A percentile compares a stretch with the other conserved stretches of the same genome.
Conservation (phyloP, 306 rosid species). For the Pterocarpus macrocarpus region DNA sequence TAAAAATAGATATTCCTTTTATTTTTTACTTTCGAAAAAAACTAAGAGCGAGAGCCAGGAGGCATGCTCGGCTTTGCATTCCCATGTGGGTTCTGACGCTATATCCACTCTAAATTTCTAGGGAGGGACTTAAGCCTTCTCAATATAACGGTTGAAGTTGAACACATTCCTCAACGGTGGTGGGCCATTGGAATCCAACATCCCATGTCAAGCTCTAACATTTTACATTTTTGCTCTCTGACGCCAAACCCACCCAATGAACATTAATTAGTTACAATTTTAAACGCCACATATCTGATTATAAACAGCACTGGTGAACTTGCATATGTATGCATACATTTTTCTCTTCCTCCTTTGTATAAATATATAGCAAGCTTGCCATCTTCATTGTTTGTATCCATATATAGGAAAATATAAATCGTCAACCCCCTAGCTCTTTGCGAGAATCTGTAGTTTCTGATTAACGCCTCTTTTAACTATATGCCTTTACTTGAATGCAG, state of each 20-base stretch:
- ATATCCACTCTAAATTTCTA: not conserved
- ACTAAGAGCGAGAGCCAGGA: too few species aligned
- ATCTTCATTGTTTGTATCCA: slow-evolving; percentile 1
- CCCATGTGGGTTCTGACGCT: slow-evolving; percentile 30
- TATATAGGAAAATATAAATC: not conserved
- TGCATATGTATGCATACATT: too few species aligned
- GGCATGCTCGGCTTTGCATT: not conserved
- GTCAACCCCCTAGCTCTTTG: slow-evolving; percentile 3
- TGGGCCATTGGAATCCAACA: not conserved
- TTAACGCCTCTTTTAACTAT: too few species aligned
- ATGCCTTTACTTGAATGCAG: too few species aligned
- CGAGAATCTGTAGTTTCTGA: not conserved
- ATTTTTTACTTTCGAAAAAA: too few species aligned
- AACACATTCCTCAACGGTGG: not conserved
- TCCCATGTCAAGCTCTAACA: too few species aligned
- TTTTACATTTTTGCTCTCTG: too few species aligned
- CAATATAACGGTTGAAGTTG: not conserved
- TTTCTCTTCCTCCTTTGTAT: not conserved
- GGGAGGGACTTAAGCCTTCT: too few species aligned
- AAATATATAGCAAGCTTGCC: not conserved
- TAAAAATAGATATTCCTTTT: too few species aligned
- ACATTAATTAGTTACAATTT: not conserved
- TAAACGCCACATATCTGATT: not conserved
- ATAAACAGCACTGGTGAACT: too few species aligned
- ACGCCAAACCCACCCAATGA: not conserved